phyloP scores from a whole-genome alignment of 2,329 filamentous ascomycete genomes.

The Calonectria hawksworthii region DNA sequence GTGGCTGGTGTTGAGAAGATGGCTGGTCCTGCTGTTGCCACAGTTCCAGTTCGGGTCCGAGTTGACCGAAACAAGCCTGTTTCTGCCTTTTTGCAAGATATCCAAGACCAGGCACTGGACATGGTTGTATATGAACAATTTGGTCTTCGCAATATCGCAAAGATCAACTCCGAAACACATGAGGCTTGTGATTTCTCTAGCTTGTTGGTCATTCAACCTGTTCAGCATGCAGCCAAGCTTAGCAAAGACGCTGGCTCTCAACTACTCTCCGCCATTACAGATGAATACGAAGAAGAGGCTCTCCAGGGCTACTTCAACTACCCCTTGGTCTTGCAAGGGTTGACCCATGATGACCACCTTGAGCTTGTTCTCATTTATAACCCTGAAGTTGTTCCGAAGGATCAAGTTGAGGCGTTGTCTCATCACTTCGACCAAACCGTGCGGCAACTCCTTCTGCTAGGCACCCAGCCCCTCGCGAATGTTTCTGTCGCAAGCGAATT shows the following conservation, averaged over 20 bases:
- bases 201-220: conserved; percentile 8
- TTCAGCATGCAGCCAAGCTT: not conserved
- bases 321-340: not conserved
- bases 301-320: conserved; percentile 4
- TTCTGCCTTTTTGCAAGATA: not conserved
- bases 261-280: not conserved
- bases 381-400: not conserved
- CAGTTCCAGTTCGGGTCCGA: conserved; percentile 4
- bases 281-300: not conserved
- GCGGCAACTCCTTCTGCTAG: not conserved
- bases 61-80: not conserved
- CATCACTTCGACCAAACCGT: conserved; percentile 1
- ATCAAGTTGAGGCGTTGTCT: not conserved
- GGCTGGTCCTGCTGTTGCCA: conserved; percentile 13
- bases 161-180: not conserved
- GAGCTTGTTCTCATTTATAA: conserved; percentile 1
- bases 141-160: conserved; percentile 10
- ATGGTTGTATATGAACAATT: conserved; percentile 12
- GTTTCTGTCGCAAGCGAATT: not conserved
- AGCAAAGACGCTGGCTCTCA: not conserved
- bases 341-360: not conserved
- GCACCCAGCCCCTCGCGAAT: not conserved
- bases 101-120: not conserved
- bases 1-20: conserved; percentile 8
- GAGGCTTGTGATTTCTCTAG: conserved; percentile 12